Evolutionary conservation across 2,329 filamentous ascomycete species (phyloP).

Genomic region (Alternaria hordeiaustralica): DNA sequence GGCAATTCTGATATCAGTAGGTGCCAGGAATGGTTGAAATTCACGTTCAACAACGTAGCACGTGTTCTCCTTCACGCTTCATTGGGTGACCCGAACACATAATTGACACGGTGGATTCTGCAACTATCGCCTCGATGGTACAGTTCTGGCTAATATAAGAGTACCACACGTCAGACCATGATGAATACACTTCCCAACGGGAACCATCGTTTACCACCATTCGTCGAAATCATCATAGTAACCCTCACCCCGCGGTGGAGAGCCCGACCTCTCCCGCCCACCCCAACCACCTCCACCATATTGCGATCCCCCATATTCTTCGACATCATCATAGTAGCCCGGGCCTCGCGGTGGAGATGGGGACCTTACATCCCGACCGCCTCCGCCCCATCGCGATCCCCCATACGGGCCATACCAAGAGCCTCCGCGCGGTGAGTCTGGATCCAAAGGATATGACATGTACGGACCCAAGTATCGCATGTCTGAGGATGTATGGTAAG

Average conservation of each 20-base stretch:
- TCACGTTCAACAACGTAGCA: neutral
- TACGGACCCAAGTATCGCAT: neutral
- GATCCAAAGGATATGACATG: neutral
- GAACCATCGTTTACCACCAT: neutral
- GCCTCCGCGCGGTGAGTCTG: neutral
- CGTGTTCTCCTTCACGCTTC: accelerated
- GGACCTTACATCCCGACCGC: neutral
- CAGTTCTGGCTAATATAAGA: neutral
- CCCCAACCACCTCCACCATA: neutral
- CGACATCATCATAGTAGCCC: neutral
- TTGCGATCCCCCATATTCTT: neutral
- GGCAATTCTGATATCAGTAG: neutral
- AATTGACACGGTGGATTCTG: neutral
- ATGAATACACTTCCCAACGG: neutral
- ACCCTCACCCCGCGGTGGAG: neutral
- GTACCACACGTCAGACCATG: neutral
- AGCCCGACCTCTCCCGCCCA: neutral
- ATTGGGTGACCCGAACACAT: neutral
- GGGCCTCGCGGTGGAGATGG: neutral
- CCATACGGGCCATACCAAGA: neutral
- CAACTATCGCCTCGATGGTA: neutral
- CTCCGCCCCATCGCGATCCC: neutral
- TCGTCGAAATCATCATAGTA: neutral
- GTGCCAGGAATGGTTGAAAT: neutral
- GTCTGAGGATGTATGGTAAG: neutral